Evolutionary conservation across 1,284 basidiomycete genomes (phyloP).

Genomic region (Moesziomyces sp.): DNA sequence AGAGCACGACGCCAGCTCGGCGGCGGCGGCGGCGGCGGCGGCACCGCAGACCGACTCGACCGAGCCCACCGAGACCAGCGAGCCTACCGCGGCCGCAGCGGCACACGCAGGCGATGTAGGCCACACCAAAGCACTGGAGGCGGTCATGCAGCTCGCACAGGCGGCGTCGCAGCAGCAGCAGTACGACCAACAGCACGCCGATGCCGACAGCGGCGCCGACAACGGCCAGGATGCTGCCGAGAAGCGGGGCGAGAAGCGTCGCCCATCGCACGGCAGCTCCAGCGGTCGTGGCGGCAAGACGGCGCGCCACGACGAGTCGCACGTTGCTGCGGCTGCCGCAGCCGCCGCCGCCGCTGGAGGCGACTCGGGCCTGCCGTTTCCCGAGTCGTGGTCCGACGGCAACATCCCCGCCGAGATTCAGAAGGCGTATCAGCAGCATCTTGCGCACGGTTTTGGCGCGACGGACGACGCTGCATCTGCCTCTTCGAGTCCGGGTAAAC

Average conservation of each 20-base stretch:
- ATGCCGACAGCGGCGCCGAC: constrained; percentile 19
- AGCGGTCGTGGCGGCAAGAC: constrained; percentile 10
- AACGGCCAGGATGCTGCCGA: constrained; percentile 3
- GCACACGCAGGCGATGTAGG: constrained; percentile 11
- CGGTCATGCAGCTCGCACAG: constrained; percentile 49
- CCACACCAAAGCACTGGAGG: constrained; percentile 34
- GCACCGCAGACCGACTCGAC: not conserved
- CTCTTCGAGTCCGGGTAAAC: constrained; percentile 12
- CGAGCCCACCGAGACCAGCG: not conserved
- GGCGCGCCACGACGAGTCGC: constrained; percentile 13
- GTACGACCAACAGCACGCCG: constrained; percentile 29
- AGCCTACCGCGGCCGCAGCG: not conserved
- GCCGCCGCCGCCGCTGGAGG: constrained; percentile 13
- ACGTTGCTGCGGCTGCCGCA: constrained; percentile 17
- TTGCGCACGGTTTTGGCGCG: constrained; percentile 10
- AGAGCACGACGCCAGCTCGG: not conserved
- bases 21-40: too few species aligned
- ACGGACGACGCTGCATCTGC: not conserved
- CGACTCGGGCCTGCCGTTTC: constrained; percentile 10
- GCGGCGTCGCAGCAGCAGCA: constrained; percentile 47
- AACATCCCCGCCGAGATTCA: constrained; percentile 34
- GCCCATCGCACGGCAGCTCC: constrained; percentile 6
- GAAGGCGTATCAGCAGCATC: constrained; percentile 44
- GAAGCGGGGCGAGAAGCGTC: constrained; percentile 31
- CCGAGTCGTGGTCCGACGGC: constrained; percentile 28